These are phyloP conservation scores for Parmales sp. DNA, from an alignment of 108 stramenopile species.

Conservation along the genomic window DNA sequence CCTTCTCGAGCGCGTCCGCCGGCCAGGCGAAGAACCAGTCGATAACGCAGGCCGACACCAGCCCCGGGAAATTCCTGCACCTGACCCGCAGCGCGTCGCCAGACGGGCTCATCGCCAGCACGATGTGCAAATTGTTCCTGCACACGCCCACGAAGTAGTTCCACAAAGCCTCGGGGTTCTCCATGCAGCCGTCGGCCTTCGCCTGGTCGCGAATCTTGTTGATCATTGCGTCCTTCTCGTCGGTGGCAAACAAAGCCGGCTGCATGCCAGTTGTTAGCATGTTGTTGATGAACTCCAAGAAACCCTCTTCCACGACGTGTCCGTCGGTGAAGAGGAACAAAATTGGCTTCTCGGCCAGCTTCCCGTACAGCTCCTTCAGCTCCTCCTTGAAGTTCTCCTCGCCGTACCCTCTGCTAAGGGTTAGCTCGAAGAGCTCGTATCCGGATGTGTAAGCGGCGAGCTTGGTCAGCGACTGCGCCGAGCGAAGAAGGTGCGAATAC, in stretches of 20 bases:
- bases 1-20: conserved; percentile 42
- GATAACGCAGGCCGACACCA: conserved; percentile 48
- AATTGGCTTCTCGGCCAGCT: conserved; percentile 34
- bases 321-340: conserved; percentile 65
- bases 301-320: conserved; percentile 61
- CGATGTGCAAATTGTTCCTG: conserved; percentile 52
- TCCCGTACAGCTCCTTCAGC: conserved; percentile 44
- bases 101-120: conserved; percentile 54
- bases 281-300: conserved; percentile 62
- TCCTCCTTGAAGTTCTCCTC: conserved; percentile 51
- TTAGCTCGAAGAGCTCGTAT: conserved; percentile 45
- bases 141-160: conserved; percentile 43
- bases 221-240: conserved; percentile 32
- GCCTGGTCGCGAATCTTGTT: conserved; percentile 38
- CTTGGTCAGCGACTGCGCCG: conserved; percentile 39
- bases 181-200: conserved; percentile 33
- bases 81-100: conserved; percentile 54
- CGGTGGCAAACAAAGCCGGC: conserved; percentile 45
- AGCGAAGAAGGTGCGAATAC: too few relatives aligned
- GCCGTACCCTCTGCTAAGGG: conserved; percentile 46
- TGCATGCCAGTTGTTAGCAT: conserved; percentile 62
- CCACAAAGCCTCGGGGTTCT: conserved; percentile 50
- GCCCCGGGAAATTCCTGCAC: conserved; percentile 59
- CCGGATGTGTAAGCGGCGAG: conserved; percentile 50
- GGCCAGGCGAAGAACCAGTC: conserved; percentile 72